Conservation (phyloP, 2,329 filamentous ascomycete genomes). For the Phyllosticta citribraziliensis region DNA sequence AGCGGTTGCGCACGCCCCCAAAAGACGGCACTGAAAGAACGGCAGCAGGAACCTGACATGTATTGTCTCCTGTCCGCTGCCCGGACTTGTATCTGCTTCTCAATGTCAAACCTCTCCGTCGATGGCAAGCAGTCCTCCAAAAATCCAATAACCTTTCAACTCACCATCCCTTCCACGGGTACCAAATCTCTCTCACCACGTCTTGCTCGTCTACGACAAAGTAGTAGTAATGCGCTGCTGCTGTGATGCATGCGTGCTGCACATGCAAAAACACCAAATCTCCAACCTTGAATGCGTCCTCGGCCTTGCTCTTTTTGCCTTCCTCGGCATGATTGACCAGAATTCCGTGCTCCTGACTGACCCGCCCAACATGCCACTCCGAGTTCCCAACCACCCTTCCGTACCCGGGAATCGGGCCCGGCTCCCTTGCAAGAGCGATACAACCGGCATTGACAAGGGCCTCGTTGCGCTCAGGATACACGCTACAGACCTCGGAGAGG, state of each 20-base stretch:
- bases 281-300: slow-evolving; percentile 21
- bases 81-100: too few relatives aligned
- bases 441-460: slow-evolving; percentile 7
- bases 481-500: slow-evolving; percentile 6
- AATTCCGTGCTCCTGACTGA: slow-evolving; percentile 10
- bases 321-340: background rate
- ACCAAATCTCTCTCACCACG: slow-evolving; percentile 8
- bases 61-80: background rate
- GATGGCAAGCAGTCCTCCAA: too few relatives aligned
- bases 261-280: slow-evolving; percentile 5
- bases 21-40: background rate
- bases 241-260: slow-evolving; percentile 10
- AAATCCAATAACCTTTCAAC: background rate
- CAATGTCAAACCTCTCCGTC: too few relatives aligned
- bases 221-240: slow-evolving; percentile 8
- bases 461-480: slow-evolving; percentile 8
- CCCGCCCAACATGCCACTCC: slow-evolving; percentile 3
- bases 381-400: background rate
- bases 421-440: slow-evolving; percentile 1
- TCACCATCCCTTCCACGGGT: slow-evolving; percentile 10
- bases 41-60: background rate
- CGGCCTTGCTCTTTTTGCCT: slow-evolving; percentile 6
- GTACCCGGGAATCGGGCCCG: slow-evolving; percentile 3
- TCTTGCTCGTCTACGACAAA: slow-evolving; percentile 10
- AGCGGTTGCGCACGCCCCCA: background rate